Evolutionary conservation across 2,329 filamentous ascomycete genomes (phyloP).

Genomic region (Penicillium sp.): DNA sequence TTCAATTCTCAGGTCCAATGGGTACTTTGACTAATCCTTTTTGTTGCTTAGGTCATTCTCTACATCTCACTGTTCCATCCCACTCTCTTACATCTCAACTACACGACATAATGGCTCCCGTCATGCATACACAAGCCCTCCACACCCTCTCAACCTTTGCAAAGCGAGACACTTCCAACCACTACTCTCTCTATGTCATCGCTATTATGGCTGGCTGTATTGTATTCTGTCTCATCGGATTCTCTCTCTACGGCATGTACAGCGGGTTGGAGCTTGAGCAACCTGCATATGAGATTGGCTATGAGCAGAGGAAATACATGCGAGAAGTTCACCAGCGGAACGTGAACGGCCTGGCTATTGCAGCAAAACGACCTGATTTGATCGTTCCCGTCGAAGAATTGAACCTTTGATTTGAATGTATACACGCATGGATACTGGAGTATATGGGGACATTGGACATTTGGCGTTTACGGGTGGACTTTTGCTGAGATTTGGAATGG

Average conservation of each 20-base stretch:
- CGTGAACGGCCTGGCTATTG: slow-evolving; percentile 21
- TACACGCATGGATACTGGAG: neutral
- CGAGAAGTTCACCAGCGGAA: slow-evolving; percentile 25
- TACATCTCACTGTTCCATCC: neutral
- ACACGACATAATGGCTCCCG: neutral
- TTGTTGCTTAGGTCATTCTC: neutral
- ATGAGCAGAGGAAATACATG: slow-evolving; percentile 33
- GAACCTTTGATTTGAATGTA: slow-evolving; percentile 8
- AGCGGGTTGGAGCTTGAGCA: slow-evolving; percentile 19
- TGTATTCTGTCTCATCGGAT: slow-evolving; percentile 20
- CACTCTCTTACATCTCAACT: neutral
- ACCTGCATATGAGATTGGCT: slow-evolving; percentile 11
- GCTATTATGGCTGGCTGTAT: slow-evolving; percentile 30
- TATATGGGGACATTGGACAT: neutral
- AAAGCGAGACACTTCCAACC: slow-evolving; percentile 13
- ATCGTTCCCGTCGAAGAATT: slow-evolving; percentile 16
- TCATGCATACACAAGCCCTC: neutral
- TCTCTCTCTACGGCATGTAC: slow-evolving; percentile 20
- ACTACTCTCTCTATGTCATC: slow-evolving; percentile 26
- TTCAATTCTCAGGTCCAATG: neutral
- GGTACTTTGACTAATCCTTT: neutral
- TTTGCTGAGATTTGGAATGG: neutral
- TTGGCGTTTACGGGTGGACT: neutral
- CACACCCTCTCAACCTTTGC: slow-evolving; percentile 6
- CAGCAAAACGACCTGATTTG: slow-evolving; percentile 21